These are phyloP conservation scores for Pleurotus tuber-regium DNA, from an alignment of 768 basidiomycete species.

Conservation along the genomic window DNA sequence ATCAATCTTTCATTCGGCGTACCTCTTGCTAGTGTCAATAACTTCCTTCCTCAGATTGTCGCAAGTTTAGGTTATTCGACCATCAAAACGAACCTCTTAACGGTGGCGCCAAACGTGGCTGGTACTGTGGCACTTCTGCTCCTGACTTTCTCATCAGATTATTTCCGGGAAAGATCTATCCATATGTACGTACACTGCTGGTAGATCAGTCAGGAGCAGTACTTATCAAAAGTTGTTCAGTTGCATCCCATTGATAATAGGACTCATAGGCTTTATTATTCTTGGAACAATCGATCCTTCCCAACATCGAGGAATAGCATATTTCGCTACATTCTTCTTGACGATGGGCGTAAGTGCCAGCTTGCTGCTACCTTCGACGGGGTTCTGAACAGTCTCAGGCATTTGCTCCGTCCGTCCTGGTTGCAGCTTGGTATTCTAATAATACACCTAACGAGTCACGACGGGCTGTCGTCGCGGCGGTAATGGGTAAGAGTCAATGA, in stretches of 20 bases:
- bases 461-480: conserved; percentile 48
- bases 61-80: conserved; percentile 44
- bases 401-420: conserved; percentile 45
- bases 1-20: conserved; percentile 47
- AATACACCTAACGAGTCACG: conserved; percentile 48
- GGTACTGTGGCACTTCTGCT: conserved; percentile 44
- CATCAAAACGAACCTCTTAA: conserved; percentile 50
- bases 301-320: conserved; percentile 39
- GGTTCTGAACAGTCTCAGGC: conserved; percentile 36
- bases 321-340: conserved; percentile 55
- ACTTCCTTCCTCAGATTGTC: conserved; percentile 50
- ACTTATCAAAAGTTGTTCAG: conserved; percentile 19
- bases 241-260: conserved; percentile 39
- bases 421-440: conserved; percentile 46
- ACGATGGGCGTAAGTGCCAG: conserved; percentile 42
- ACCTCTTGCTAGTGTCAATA: conserved; percentile 50
- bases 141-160: conserved; percentile 50
- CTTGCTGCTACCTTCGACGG: no score
- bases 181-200: conserved; percentile 36
- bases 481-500: conserved; percentile 36
- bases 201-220: no score
- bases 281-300: conserved; percentile 44
- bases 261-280: conserved; percentile 39
- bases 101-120: conserved; percentile 50
- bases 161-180: conserved; percentile 49